Percentiles rank a stretch among this genome's conserved stretches.
phyloP scores from a whole-genome alignment of 371 early-diverging fungal genomes.

The Coemansia sp. region DNA sequence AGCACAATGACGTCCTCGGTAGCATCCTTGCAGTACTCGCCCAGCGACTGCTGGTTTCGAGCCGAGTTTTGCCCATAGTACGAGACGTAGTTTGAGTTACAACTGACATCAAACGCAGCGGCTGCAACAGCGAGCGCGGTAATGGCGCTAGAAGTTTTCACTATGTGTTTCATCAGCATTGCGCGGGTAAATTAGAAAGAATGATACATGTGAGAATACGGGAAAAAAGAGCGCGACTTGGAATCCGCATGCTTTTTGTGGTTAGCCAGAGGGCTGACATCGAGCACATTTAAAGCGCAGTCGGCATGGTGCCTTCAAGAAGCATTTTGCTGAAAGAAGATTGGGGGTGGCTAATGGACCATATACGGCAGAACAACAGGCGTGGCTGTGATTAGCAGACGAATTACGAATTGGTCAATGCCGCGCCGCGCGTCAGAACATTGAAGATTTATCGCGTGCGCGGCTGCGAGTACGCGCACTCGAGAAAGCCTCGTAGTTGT shows the following conservation, averaged over 20 bases:
- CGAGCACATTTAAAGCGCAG: too few species aligned
- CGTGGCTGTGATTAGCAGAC: not conserved
- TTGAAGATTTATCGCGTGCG: not conserved
- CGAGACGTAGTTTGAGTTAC: slow-evolving; percentile 50
- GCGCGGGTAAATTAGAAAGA: too few species aligned
- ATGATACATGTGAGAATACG: too few species aligned
- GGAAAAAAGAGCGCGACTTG: too few species aligned
- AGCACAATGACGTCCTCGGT: slow-evolving; percentile 58
- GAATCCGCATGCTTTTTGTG: too few species aligned
- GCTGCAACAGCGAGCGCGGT: too few species aligned
- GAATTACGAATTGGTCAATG: not conserved
- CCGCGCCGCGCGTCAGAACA: not conserved
- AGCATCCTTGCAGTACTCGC: slow-evolving; percentile 58
- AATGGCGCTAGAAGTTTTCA: too few species aligned
- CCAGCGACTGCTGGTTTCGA: slow-evolving; percentile 45
- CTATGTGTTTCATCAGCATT: too few species aligned
- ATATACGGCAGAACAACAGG: not conserved
- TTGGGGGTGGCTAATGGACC: not conserved
- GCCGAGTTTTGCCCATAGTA: slow-evolving; percentile 57
- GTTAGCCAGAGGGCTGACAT: too few species aligned
- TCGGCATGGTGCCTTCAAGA: too few species aligned
- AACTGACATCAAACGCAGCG: slow-evolving; percentile 28
- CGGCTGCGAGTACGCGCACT: not conserved
- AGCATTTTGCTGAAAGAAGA: too few species aligned
- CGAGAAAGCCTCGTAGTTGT: not conserved